Base-by-base conservation (phyloP, 2,329 filamentous ascomycete genomes). In the Penicillium aurantiogriseum region DNA sequence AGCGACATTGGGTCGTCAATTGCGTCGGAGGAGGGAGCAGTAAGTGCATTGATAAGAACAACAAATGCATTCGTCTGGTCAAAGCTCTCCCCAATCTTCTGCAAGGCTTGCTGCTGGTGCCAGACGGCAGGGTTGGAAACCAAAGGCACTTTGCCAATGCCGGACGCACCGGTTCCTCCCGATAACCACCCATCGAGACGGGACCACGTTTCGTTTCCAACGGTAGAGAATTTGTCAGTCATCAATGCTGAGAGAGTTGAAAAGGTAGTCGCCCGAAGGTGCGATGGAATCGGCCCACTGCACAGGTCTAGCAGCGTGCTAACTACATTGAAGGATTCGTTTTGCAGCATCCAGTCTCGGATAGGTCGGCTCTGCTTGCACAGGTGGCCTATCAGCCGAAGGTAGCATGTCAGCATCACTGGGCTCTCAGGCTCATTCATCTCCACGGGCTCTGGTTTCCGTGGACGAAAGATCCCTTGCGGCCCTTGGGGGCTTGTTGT, bases 361-460 rank as follows among this genome's bases (percentile, higher is more conserved):
- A 91, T 89, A 21, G 81, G 79, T 57, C 83, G 80, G 68, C 91
- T 96, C 69, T 93, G 86, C 23, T 83, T 81, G 60, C 88, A 88
- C 10, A 99, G 80, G 72, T 95, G 91, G 4, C 91, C 86, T 66
- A 96, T 89, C 5, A 99, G 82, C 31, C 93, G 87, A 51, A 99
- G 81, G 71, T 97, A 97, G 66, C 91, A 93, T 70, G 97, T 92
- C 29, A 99, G 81, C 91, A 99, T 97, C 76, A 96, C 90, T n/a
- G 89, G 88, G 40, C 91, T 95, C 73, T 99, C 95, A 4, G 92
- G 90, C 70, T 97, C 93, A 29, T 96, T 92, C 59, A 91, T 86
- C 59, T 88, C 83, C 44, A 89, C 87, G 19, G 79, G 80, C 43
- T 84, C 79, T 45, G 84, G 79, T 71, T 90, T 88, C 46, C 83